A percentile compares a stretch with the other conserved stretches of the same genome.
phyloP scores from a whole-genome alignment of 106 monocot genomes.

The Narthecium ossifragum region DNA sequence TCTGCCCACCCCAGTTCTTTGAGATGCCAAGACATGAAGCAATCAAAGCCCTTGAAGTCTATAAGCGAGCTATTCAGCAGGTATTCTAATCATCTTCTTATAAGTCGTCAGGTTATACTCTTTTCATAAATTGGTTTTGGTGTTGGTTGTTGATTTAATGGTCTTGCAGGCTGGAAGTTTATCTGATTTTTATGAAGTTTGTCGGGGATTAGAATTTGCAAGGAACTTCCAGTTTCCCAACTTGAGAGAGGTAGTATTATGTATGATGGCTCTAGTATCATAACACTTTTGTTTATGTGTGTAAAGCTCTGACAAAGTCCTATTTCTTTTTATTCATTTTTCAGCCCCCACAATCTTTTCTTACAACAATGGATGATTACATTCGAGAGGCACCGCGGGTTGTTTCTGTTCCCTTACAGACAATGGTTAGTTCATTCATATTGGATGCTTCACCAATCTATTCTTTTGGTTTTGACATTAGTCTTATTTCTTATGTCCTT shows the following conservation, averaged over 20 bases:
- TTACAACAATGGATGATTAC: constrained; percentile 76
- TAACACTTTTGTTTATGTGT: no score
- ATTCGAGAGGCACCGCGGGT: constrained; percentile 69
- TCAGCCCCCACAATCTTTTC: constrained; percentile 78
- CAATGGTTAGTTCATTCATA: constrained; percentile 41
- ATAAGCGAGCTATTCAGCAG: constrained; percentile 86
- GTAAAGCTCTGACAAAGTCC: neutral
- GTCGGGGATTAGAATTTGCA: constrained; percentile 82
- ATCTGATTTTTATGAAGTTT: constrained; percentile 93
- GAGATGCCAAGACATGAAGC: constrained; percentile 99
- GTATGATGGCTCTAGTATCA: no score
- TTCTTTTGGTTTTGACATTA: no score
- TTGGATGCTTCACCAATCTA: no score
- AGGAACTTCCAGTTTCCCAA: constrained; percentile 95
- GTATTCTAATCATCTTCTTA: constrained; percentile 35
- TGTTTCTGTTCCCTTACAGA: constrained; percentile 42
- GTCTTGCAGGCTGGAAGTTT: constrained; percentile 64
- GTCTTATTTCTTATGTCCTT: constrained; percentile 1
- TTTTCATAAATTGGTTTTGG: no score
- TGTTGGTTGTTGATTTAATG: neutral
- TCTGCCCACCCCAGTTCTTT: constrained; percentile 59
- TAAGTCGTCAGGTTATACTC: no score
- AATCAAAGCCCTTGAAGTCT: constrained; percentile 86
- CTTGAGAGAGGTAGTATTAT: constrained; percentile 87
- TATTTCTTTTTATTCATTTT: constrained; percentile 11